phyloP scores from a whole-genome alignment of 805 yeast species.

The Spencermartinsiella europaea region DNA sequence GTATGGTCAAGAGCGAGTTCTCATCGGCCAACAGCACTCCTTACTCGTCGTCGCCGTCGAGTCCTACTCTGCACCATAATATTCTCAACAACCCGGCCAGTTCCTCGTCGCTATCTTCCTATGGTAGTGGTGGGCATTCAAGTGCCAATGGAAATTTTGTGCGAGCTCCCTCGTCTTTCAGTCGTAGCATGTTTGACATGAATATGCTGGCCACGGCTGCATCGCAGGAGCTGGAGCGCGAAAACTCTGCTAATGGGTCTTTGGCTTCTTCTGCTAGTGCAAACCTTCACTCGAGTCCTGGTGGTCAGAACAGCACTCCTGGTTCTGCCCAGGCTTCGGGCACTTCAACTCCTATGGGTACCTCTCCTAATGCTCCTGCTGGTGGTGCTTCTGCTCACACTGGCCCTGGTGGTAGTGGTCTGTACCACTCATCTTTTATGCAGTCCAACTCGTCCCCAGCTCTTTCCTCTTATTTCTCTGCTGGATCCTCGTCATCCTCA shows the following conservation, averaged over 20 bases:
- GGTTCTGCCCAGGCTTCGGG: conserved; percentile 6
- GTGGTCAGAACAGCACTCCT: neutral
- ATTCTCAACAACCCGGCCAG: conserved; percentile 4
- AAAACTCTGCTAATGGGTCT: conserved; percentile 13
- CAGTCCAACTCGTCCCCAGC: conserved; percentile 22
- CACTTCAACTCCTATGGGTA: conserved; percentile 22
- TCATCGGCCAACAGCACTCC: conserved; percentile 22
- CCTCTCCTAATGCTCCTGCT: conserved; percentile 17
- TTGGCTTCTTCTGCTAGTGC: conserved; percentile 3
- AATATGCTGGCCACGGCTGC: conserved; percentile 42
- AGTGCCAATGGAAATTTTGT: conserved; percentile 15
- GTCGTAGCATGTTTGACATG: conserved; percentile 32
- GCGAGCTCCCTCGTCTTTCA: conserved; percentile 22
- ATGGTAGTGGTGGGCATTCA: neutral
- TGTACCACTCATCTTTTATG: conserved; percentile 4
- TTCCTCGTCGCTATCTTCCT: neutral
- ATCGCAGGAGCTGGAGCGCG: conserved; percentile 40
- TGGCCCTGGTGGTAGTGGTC: neutral
- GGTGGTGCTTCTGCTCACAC: conserved; percentile 5
- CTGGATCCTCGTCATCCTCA: conserved; percentile 6
- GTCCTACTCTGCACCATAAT: conserved; percentile 20
- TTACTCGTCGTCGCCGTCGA: conserved; percentile 22
- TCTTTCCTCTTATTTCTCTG: conserved; percentile 22
- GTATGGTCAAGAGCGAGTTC: conserved; percentile 17
- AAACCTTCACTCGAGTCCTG: conserved; percentile 2